Base-by-base conservation (phyloP, 108 stramenopile species). In the Fistulifera solaris region DNA sequence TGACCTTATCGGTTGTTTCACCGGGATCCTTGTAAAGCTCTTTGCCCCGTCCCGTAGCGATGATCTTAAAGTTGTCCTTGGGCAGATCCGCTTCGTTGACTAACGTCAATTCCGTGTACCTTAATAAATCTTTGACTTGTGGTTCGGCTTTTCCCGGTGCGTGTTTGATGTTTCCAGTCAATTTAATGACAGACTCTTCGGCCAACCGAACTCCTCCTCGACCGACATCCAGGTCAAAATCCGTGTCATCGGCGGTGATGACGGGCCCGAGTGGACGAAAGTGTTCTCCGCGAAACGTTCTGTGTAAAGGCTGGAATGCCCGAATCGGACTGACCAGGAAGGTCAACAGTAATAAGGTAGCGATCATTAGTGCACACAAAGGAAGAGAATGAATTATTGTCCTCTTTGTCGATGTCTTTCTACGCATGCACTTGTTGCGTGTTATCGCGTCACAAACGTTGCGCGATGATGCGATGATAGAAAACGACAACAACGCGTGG, bases 11-110 rank as follows among this genome's bases (percentile, higher is more conserved):
- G 15, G 61, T 59, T 10, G 79, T 66, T 1, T 69, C 57, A 41
- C 77, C 81, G 11, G 85, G 85, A 64, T 83, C 80, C 46, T 69
- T 55, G 62, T 83, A 87, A 38, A 65, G 25, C 56, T 87, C 85
- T 17, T 63, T 69, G 13, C 85, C 85, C 51, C 66, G 54, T 42
- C 85, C 85, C 5, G 47, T 68, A 48, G 75, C 75, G 15, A 87
- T 18, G 13, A 87, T 46, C 22, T 56, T 75, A 26, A 54, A 54
- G 11, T 66, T 67, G 38, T 40, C 41, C 22, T 71, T 65, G 6
- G 67, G 56, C 65, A 77, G 57, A 19, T 21, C 44, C 13, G 61
- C 64, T 21, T 54, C 54, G 27, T 72, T 54, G 16, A 70, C 58
- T 1, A 47, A 41, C 11, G 61, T 11, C 21, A 69, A 68, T 16